Base-by-base conservation (phyloP, 352 stramenopile species). In the Albugo candida region DNA sequence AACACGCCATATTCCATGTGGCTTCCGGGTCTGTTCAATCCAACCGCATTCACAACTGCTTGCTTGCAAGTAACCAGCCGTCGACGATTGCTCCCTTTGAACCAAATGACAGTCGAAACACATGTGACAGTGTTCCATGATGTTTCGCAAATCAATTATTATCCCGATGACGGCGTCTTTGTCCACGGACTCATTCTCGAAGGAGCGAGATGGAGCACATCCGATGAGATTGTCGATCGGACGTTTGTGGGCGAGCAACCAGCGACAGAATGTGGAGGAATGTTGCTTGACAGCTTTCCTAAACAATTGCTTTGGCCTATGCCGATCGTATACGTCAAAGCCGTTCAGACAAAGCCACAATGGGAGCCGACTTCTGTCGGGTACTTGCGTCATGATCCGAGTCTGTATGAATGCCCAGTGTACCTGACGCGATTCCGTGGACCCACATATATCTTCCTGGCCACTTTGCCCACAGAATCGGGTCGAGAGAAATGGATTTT, bases 351-450 rank as follows among this genome's bases (percentile, higher is more conserved):
- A 20, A 72, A 87, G 49, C 67, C 81, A 24, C 70, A 59, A 8
- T 98, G 93, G 93, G 89, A 98, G 59, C 83, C 91, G 19, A 95
- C 85, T 27, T 75, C 86, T 6, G 93, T 97, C 18, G 93, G 93
- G 17, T 98, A 97, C 54, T 53, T 98, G 45, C 80, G 94, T 21
- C 82, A 96, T 59, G 75, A 92, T 49, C 68, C 78, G 11, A 74
- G 71, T 43, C 77, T 96, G 18, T 98, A 97, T 67, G 89, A 97
- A 63, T 95, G 83, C 40, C 94, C 94, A 10, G 84, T 97, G 13
- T 98, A 97, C 62, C 83, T 96, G 37, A 98, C 94, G 11, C 93
- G 82, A n/a, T 95, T 97, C 65, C 79, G 93, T 20, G 92, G 93
- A 1, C 86, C 93, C 47, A 97, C 88, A 20, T 98, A 97, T 62